Percentiles rank a stretch among this genome's conserved stretches.
Conservation (phyloP, 768 basidiomycete genomes). For the Gautieria morchelliformis region DNA sequence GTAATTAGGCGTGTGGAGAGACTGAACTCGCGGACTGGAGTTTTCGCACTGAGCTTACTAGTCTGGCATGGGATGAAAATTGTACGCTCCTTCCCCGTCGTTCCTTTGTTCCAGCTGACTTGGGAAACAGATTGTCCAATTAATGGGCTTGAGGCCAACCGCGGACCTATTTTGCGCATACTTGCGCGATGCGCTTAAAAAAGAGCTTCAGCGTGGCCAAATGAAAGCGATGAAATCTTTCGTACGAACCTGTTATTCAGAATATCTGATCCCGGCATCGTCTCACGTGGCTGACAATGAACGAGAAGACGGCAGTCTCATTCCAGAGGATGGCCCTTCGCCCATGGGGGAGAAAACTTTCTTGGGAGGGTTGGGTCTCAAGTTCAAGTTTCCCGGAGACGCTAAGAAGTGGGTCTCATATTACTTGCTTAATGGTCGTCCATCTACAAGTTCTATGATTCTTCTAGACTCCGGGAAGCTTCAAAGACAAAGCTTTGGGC, state of each 20-base stretch:
- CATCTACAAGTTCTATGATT: background rate
- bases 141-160: slow-evolving; percentile 87
- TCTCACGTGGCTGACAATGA: slow-evolving; percentile 54
- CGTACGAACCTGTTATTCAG: slow-evolving; percentile 89
- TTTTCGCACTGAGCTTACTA: slow-evolving; percentile 91
- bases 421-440: background rate
- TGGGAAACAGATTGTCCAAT: slow-evolving; percentile 62
- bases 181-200: slow-evolving; percentile 81
- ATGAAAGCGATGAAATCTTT: slow-evolving; percentile 93
- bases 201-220: slow-evolving; percentile 78
- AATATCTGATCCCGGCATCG: slow-evolving; percentile 60
- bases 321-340: slow-evolving; percentile 36
- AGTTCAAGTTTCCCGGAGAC: slow-evolving; percentile 87
- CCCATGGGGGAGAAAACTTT: slow-evolving; percentile 37
- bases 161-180: slow-evolving; percentile 89
- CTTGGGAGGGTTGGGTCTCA: slow-evolving; percentile 71
- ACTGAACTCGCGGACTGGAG: slow-evolving; percentile 85
- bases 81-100: slow-evolving; percentile 35
- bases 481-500: slow-evolving; percentile 97
- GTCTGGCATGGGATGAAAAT: slow-evolving; percentile 94
- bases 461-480: slow-evolving; percentile 66
- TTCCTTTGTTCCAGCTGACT: background rate
- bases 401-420: slow-evolving; percentile 63
- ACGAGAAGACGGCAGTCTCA: slow-evolving; percentile 58
- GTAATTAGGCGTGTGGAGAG: slow-evolving; percentile 91